A percentile compares a stretch with the other conserved stretches of the same genome.
Evolutionary conservation across 2,329 filamentous ascomycete species (phyloP).

Genomic region (Aureobasidium sp.): DNA sequence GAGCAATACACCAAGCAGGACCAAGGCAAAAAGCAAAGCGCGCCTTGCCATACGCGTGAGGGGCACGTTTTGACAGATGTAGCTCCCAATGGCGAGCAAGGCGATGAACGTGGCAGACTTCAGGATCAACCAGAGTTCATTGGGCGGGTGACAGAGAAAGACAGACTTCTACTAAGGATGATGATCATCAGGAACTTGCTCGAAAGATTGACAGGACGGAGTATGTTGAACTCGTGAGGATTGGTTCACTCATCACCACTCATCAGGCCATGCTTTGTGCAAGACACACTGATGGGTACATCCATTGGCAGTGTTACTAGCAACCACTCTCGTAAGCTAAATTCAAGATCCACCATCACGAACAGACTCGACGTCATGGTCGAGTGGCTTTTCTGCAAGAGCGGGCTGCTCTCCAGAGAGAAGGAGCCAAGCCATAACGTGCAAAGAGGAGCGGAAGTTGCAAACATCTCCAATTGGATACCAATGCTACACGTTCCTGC

Average conservation of each 20-base stretch:
- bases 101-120: background rate
- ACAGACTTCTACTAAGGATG: background rate
- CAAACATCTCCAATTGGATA: background rate
- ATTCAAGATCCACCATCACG: background rate
- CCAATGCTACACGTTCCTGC: background rate
- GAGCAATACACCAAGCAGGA: background rate
- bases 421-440: background rate
- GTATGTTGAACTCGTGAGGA: background rate
- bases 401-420: background rate
- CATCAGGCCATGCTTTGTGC: background rate
- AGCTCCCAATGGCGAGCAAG: background rate
- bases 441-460: background rate
- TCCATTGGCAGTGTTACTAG: no score
- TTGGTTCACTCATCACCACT: background rate
- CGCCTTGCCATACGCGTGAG: background rate
- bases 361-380: background rate
- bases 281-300: background rate
- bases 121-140: background rate
- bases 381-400: background rate
- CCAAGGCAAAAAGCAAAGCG: background rate
- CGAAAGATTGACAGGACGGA: background rate
- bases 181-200: background rate
- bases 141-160: no score
- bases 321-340: background rate
- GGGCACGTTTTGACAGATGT: conserved; percentile 7